phyloP scores from a whole-genome alignment of 73 alveolate species.

The Tetrahymena malaccensis region DNA sequence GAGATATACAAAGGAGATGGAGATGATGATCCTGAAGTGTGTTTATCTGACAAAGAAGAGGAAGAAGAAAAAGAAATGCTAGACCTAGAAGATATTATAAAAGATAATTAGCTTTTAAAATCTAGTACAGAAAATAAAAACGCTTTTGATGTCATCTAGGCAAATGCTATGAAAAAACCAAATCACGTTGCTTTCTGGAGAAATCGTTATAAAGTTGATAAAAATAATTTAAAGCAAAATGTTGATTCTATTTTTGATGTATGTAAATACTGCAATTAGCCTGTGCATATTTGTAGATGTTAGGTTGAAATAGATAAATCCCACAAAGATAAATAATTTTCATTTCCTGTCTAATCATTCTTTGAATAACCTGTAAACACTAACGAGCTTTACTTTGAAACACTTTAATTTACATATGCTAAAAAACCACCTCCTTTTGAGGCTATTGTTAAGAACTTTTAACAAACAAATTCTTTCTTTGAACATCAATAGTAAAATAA shows the following conservation, averaged over 20 bases:
- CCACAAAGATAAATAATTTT: neutral
- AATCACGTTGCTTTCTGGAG: slow-evolving; percentile 5
- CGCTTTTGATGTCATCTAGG: slow-evolving; percentile 3
- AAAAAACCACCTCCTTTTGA: slow-evolving; percentile 6
- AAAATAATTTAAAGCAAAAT: neutral
- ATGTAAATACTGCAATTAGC: slow-evolving; percentile 9
- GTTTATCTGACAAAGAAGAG: neutral
- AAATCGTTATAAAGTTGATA: slow-evolving; percentile 13
- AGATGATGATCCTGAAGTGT: neutral
- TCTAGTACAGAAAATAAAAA: neutral
- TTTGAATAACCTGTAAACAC: neutral
- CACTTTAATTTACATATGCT: neutral
- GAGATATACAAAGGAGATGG: slow-evolving; percentile 9
- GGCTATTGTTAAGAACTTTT: neutral
- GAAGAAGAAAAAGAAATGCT: slow-evolving; percentile 1
- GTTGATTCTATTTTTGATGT: neutral
- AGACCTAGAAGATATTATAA: slow-evolving; percentile 1
- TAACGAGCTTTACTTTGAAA: neutral
- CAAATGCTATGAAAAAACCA: neutral
- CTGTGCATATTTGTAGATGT: slow-evolving; percentile 6
- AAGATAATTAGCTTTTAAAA: neutral
- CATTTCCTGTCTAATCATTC: neutral
- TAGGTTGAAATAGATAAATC: neutral
- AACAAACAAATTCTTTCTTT: neutral
- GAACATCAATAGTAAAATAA: slow-evolving; percentile 3